These are phyloP conservation scores for Cinnamomum chago DNA, from an alignment of 164 flowering plant species.

Conservation along the genomic window DNA sequence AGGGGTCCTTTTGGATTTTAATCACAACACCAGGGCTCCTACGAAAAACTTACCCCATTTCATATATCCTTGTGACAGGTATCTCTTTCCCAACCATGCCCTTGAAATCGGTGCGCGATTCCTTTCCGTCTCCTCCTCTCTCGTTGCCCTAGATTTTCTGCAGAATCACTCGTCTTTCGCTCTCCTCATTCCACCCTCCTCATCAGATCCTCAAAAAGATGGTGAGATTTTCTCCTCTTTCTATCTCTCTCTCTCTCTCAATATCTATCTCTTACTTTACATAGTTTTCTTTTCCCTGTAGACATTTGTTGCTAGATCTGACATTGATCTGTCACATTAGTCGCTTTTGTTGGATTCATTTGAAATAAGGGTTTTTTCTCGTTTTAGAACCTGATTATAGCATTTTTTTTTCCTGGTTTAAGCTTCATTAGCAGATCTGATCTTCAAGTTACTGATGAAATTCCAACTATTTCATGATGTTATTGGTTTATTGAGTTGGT, in stretches of 20 bases:
- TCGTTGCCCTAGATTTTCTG: constrained; percentile 20
- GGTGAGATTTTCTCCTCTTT: constrained; percentile 9
- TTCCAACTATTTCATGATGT: not conserved
- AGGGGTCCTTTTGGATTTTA: too few relatives aligned
- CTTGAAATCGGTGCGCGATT: constrained; percentile 2
- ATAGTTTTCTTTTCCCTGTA: not conserved
- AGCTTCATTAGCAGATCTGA: not conserved
- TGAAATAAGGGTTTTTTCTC: not conserved
- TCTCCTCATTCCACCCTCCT: constrained; percentile 10
- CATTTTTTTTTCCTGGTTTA: not conserved
- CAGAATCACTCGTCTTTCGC: constrained; percentile 1
- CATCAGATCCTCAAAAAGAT: constrained; percentile 16
- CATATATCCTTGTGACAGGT: too few relatives aligned
- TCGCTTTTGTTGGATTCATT: not conserved
- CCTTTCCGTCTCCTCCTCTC: constrained; percentile 1
- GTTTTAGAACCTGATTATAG: not conserved
- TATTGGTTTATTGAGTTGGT: too few relatives aligned
- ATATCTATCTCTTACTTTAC: not conserved
- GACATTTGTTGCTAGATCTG: constrained; percentile 8
- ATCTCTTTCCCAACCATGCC: not conserved
- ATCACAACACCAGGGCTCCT: too few relatives aligned
- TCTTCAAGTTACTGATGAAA: not conserved
- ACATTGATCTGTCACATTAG: not conserved
- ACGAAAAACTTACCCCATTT: too few relatives aligned
- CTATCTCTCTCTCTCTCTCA: not conserved